These are phyloP conservation scores for Postia placenta DNA, from an alignment of 768 basidiomycete species.

Conservation along the genomic window DNA sequence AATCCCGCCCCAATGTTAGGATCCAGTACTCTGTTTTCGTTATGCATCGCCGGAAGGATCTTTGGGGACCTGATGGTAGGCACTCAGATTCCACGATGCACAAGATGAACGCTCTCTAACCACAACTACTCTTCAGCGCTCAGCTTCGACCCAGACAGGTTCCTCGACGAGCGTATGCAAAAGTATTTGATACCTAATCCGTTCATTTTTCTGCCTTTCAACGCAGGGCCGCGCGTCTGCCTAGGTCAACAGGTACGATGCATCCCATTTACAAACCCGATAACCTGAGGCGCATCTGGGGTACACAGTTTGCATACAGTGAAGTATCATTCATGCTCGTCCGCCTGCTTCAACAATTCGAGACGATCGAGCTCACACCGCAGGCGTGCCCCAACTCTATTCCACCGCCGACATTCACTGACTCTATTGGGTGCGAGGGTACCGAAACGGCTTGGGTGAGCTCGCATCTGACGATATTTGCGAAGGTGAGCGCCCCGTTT, in stretches of 20 bases:
- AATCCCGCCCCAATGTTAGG: neutral
- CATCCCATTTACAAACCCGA: neutral
- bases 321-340: slow-evolving; percentile 49
- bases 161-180: slow-evolving; percentile 50
- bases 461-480: slow-evolving; percentile 50
- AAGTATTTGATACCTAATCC: slow-evolving; percentile 54
- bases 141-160: slow-evolving; percentile 60
- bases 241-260: slow-evolving; percentile 39
- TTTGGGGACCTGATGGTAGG: slow-evolving; percentile 69
- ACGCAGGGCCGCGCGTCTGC: slow-evolving; percentile 62
- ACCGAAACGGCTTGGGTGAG: slow-evolving; percentile 43
- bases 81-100: neutral
- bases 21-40: slow-evolving; percentile 48
- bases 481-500: slow-evolving; percentile 28
- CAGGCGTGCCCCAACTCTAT: slow-evolving; percentile 14
- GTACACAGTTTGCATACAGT: slow-evolving; percentile 44
- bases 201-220: slow-evolving; percentile 67
- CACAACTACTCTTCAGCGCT: slow-evolving; percentile 16
- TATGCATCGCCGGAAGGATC: slow-evolving; percentile 60
- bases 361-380: slow-evolving; percentile 32
- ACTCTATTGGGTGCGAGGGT: slow-evolving; percentile 27
- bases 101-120: no score
- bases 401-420: slow-evolving; percentile 26
- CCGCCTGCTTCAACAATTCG: slow-evolving; percentile 45
- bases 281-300: neutral